Evolutionary conservation across 495 filamentous ascomycete genomes (phyloP).

Genomic region (Apiosordaria backusii): DNA sequence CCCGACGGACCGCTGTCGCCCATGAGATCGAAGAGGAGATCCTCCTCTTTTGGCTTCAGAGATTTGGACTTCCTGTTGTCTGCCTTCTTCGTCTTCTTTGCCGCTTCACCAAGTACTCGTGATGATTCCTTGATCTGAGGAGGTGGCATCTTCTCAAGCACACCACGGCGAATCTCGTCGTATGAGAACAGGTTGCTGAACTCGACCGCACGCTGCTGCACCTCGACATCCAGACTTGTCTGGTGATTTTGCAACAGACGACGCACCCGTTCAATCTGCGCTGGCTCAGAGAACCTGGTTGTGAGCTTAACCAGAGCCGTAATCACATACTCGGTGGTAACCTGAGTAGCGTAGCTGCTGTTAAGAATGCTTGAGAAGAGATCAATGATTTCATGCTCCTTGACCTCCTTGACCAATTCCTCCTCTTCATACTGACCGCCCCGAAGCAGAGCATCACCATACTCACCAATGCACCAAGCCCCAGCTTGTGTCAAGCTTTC

Average conservation of each 20-base stretch:
- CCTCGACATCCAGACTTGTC: constrained; percentile 83
- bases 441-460: constrained; percentile 79
- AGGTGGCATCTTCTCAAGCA: constrained; percentile 94
- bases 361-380: constrained; percentile 87
- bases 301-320: constrained; percentile 95
- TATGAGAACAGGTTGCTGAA: constrained; percentile 90
- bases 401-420: constrained; percentile 84
- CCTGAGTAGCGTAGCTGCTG: constrained; percentile 86
- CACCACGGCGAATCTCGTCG: constrained; percentile 82
- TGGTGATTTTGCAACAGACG: constrained; percentile 72
- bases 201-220: constrained; percentile 93
- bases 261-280: constrained; percentile 80
- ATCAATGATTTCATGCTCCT: constrained; percentile 85
- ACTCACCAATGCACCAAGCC: constrained; percentile 98
- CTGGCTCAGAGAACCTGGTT: constrained; percentile 74
- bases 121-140: constrained; percentile 95
- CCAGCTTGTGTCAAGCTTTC: constrained; percentile 90
- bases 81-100: constrained; percentile 75
- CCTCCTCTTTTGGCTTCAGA: constrained; percentile 79
- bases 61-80: constrained; percentile 72
- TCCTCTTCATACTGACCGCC: constrained; percentile 95
- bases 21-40: constrained; percentile 89
- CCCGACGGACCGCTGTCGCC: constrained; percentile 60
- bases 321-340: constrained; percentile 89
- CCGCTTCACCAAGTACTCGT: constrained; percentile 78